Conservation (phyloP, 768 basidiomycete genomes). For the Russula dissimulans region DNA sequence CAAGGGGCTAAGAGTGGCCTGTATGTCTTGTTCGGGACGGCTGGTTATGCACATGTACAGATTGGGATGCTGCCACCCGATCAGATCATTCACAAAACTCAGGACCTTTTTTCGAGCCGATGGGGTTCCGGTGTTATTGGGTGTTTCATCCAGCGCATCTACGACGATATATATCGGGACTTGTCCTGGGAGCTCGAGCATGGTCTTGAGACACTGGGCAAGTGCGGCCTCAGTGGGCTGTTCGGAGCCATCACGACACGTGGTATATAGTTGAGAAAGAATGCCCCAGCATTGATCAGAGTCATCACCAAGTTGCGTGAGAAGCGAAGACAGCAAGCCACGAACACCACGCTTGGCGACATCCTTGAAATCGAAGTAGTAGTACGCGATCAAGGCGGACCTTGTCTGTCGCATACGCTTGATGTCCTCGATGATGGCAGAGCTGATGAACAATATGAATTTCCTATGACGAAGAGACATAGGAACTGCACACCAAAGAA, state of each 20-base stretch:
- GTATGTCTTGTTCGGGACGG: not conserved
- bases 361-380: not conserved
- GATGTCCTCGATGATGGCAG: not conserved
- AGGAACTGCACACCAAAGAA: not conserved
- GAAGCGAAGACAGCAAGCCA: not conserved
- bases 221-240: not conserved
- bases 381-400: not conserved
- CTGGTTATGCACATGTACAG: not conserved
- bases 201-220: not conserved
- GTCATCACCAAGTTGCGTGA: not conserved
- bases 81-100: not conserved
- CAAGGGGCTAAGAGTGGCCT: not conserved
- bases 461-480: too few species aligned
- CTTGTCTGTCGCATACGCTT: not conserved
- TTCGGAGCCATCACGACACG: not conserved
- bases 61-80: not conserved
- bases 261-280: not conserved
- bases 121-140: not conserved
- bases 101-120: not conserved
- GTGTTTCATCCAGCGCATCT: not conserved
- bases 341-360: not conserved
- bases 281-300: not conserved
- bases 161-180: not conserved
- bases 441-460: not conserved
- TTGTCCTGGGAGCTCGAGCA: not conserved